Evolutionary conservation across 176 grass and related monocot species (phyloP), one percentile per base, ranked within the genome.

Genomic region (Urochloa ruziziensis): DNA sequence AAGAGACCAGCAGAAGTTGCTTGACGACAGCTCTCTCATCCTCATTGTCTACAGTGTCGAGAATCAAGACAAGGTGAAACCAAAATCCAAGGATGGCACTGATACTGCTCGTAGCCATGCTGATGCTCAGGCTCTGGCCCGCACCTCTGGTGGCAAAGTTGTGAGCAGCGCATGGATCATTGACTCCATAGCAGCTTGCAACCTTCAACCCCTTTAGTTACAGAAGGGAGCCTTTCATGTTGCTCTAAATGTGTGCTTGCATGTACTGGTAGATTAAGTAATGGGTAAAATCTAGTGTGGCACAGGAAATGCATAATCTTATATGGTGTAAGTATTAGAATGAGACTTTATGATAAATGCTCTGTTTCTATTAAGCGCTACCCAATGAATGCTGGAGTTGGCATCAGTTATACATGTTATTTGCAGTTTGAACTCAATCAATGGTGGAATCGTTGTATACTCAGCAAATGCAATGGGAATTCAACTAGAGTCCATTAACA

Each of bases 151-250:
- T 57, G 91, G 93, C 53, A 88, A 70, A 88, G 72, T 66, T 39
- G 91, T 56, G 24, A 89, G 89, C 70, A 98, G 84, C 10, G 80
- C 82, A 67, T 98, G 93, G 96, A 88, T 98, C 63, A 91, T 93
- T 2, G 87, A 98, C 68, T 95, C 93, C 0, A 90, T 98, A 69
- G 87, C 96, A 33, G 86, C 91, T 42, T 98, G 89, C 87, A 88
- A 77, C 14, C 66, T 95, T 49, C 89, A 88, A 37, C 75, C 89
- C 19, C 32, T 91, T 10, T 90, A 85, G 13, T 39, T 53, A 40
- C 10, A 43, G 4, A 78, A 80, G 76, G 28, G 48, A 71, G 11
- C 3, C 25, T 67, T 67, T 18, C 12, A 28, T 57, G 12, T 68
- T 46, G 25, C 13, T 53, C 25, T 30, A 67, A 15, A 86, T 65